Evolutionary conservation across 495 filamentous ascomycete species (phyloP).

Genomic region (Aspergillus ellipticus): DNA sequence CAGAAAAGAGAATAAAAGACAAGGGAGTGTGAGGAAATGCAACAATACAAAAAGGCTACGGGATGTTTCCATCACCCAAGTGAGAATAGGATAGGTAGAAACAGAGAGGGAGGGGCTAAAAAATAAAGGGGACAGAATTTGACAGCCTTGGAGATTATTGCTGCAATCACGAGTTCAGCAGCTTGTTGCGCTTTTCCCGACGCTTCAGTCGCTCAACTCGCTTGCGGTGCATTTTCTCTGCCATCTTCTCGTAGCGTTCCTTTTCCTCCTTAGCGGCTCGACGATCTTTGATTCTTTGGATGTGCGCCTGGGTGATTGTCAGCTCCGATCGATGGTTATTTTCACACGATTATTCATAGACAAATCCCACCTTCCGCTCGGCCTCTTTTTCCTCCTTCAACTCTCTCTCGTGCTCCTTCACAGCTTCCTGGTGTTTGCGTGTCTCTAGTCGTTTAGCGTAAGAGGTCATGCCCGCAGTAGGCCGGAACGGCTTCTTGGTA

Average conservation of each 20-base stretch:
- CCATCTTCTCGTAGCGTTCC: conserved; percentile 89
- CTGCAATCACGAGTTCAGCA: conserved; percentile 74
- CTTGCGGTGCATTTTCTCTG: conserved; percentile 96
- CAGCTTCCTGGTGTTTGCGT: conserved; percentile 60
- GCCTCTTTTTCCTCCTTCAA: conserved; percentile 94
- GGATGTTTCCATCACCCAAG: too few relatives aligned
- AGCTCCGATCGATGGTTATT: not conserved
- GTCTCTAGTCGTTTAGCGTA: conserved; percentile 70
- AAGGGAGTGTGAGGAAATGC: not conserved
- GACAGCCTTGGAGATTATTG: conserved; percentile 1
- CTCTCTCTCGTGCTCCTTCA: conserved; percentile 87
- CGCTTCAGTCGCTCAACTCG: conserved; percentile 87
- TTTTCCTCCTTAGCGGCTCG: conserved; percentile 87
- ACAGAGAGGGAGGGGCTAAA: not conserved
- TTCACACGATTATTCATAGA: not conserved
- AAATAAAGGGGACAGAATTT: not conserved
- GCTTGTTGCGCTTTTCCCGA: conserved; percentile 96
- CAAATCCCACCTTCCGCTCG: conserved; percentile 65
- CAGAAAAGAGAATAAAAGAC: not conserved
- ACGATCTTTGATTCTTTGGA: conserved; percentile 77
- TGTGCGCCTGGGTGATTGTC: conserved; percentile 53
- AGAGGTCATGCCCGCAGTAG: conserved; percentile 66
- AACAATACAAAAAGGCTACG: too few relatives aligned
- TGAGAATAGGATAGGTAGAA: too few relatives aligned
- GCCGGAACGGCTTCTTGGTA: conserved; percentile 81